Conservation (phyloP, 2,329 filamentous ascomycete species). For the Cryphonectria japonica region DNA sequence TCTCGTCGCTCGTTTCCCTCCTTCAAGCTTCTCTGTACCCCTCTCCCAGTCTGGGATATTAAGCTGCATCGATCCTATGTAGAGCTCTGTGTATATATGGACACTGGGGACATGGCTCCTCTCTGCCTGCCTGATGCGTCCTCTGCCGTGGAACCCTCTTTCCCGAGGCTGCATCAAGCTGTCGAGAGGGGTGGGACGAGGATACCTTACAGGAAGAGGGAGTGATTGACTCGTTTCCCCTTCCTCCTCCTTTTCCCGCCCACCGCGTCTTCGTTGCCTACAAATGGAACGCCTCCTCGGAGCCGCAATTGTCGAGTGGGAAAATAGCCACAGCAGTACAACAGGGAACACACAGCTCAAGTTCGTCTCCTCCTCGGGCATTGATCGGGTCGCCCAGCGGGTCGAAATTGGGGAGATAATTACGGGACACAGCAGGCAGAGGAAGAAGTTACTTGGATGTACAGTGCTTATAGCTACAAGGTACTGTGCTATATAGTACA, state of each 20-base stretch:
- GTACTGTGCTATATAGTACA: neutral
- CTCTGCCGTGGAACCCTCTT: neutral
- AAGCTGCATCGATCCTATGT: neutral
- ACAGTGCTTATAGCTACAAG: neutral
- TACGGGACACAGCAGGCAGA: neutral
- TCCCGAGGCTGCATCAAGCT: neutral
- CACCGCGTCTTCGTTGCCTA: too few relatives aligned
- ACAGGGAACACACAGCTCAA: neutral
- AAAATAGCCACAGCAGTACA: neutral
- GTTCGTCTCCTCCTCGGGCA: neutral
- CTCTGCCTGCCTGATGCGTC: neutral
- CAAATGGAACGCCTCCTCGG: too few relatives aligned
- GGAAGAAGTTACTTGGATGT: neutral
- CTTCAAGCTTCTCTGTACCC: neutral
- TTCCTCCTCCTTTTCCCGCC: too few relatives aligned
- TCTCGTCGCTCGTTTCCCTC: neutral
- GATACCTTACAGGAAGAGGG: too few relatives aligned
- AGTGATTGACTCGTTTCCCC: too few relatives aligned
- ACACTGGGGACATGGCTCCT: neutral
- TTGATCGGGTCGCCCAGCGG: neutral
- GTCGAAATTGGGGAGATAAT: neutral
- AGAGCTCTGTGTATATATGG: neutral
- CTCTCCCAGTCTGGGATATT: neutral
- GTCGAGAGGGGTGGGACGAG: neutral
- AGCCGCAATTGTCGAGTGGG: too few relatives aligned